Evolutionary conservation across 1,139 yeast species (phyloP).

Genomic region (Schizosaccharomyces versatilis): DNA sequence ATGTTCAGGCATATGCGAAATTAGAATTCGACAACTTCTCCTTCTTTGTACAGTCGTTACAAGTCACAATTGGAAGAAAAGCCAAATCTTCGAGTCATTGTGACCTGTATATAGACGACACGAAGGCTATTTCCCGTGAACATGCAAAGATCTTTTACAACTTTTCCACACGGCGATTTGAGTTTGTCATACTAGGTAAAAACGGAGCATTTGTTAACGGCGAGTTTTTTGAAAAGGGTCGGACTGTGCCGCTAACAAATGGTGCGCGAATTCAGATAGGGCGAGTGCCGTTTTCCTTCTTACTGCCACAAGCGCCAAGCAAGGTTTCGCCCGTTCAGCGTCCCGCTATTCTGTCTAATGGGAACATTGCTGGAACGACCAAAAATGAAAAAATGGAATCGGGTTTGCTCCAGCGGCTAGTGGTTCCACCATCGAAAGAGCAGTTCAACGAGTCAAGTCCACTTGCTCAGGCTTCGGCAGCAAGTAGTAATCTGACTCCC

Average conservation of each 20-base stretch:
- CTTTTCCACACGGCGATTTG: slow-evolving; percentile 84
- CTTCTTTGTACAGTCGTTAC: slow-evolving; percentile 86
- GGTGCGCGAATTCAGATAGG: slow-evolving; percentile 76
- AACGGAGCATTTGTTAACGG: slow-evolving; percentile 94
- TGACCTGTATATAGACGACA: slow-evolving; percentile 77
- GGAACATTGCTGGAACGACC: background rate
- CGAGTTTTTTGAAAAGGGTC: slow-evolving; percentile 63
- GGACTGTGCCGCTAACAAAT: slow-evolving; percentile 63
- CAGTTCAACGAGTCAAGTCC: no score
- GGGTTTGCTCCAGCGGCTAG: background rate
- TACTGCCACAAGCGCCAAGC: slow-evolving; percentile 26
- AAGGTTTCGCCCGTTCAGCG: background rate
- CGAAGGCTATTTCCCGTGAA: slow-evolving; percentile 73
- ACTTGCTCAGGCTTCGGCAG: no score
- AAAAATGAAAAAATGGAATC: background rate
- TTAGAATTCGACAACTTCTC: slow-evolving; percentile 80
- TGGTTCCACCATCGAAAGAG: background rate
- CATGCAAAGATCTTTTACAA: slow-evolving; percentile 91
- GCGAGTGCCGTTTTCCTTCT: slow-evolving; percentile 68
- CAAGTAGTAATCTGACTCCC: no score
- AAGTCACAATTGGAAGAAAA: slow-evolving; percentile 73
- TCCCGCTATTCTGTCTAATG: background rate
- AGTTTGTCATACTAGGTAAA: slow-evolving; percentile 69
- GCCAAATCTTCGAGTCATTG: slow-evolving; percentile 35
- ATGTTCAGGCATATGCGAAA: slow-evolving; percentile 61